Percentiles rank a stretch among this genome's conserved stretches.
These are phyloP conservation scores for Lachancea nothofagi DNA, from an alignment of 805 yeast species.

Conservation along the genomic window DNA sequence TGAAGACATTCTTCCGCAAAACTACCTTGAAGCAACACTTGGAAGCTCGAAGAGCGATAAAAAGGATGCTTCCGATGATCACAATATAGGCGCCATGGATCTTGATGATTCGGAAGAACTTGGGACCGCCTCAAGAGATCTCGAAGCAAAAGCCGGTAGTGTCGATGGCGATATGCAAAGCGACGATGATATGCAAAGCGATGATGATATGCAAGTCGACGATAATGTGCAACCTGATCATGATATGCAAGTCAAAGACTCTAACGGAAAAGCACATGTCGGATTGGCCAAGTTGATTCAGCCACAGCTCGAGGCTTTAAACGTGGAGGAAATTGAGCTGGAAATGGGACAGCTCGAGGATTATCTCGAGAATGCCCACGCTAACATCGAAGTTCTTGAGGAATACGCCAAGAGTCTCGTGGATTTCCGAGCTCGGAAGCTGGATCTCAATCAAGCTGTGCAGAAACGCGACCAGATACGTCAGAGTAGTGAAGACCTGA, in stretches of 20 bases:
- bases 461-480: conserved; percentile 58
- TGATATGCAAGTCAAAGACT: not conserved
- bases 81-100: not conserved
- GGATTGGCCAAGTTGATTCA: conserved; percentile 41
- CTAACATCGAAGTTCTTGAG: conserved; percentile 67
- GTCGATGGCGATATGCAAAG: not conserved
- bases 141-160: not conserved
- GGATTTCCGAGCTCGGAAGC: conserved; percentile 60
- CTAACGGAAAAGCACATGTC: conserved; percentile 9
- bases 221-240: conserved; percentile 1
- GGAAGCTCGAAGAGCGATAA: not conserved
- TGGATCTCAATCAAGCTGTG: conserved; percentile 65
- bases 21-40: not conserved
- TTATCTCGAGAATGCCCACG: conserved; percentile 49
- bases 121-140: not conserved
- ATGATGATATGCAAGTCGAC: not conserved
- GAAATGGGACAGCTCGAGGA: conserved; percentile 53
- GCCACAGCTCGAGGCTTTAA: conserved; percentile 46
- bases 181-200: too few species aligned
- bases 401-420: conserved; percentile 65
- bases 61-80: not conserved
- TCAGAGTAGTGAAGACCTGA: conserved; percentile 57
- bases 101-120: conserved; percentile 1
- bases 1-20: conserved; percentile 5
- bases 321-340: conserved; percentile 43